Evolutionary conservation across 1,139 yeast genomes (phyloP).

Genomic region (Magnusiomyces starmeri): DNA sequence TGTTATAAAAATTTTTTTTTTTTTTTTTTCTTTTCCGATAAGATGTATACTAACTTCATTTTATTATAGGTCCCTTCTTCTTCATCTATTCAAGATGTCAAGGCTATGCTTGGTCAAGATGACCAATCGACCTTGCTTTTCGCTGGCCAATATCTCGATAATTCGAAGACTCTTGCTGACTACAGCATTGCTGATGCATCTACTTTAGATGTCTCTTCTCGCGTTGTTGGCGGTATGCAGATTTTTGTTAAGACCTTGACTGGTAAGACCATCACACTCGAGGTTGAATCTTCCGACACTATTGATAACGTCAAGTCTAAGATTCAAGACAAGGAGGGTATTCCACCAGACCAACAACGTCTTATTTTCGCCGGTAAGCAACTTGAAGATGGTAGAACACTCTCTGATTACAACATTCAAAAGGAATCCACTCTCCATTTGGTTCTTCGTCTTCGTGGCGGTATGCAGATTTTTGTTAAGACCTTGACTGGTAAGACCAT

Average conservation of each 20-base stretch:
- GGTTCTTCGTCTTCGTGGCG: constrained; percentile 31
- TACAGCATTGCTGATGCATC: constrained; percentile 76
- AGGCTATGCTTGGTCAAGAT: constrained; percentile 90
- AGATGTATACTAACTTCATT: neutral
- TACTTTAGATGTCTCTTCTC: constrained; percentile 19
- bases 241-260: constrained; percentile 73
- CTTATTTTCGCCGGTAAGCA: constrained; percentile 83
- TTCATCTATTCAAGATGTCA: constrained; percentile 90
- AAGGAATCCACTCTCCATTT: constrained; percentile 26
- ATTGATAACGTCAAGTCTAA: constrained; percentile 78
- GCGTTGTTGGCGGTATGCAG: constrained; percentile 48
- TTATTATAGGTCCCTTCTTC: constrained; percentile 88
- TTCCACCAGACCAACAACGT: constrained; percentile 84
- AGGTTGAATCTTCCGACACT: constrained; percentile 83
- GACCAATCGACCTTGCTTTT: constrained; percentile 98
- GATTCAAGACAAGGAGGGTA: constrained; percentile 82
- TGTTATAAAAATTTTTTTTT: constrained; percentile 51
- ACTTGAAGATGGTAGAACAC: constrained; percentile 76
- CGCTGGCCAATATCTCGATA: constrained; percentile 99
- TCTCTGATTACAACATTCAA: constrained; percentile 97
- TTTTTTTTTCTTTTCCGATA: neutral
- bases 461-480: constrained; percentile 72
- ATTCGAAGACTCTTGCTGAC: constrained; percentile 96
- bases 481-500: constrained; percentile 76
- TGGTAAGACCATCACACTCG: constrained; percentile 75